A percentile compares a stretch with the other conserved stretches of the same genome.
Conservation (phyloP, 2,329 filamentous ascomycete species). For the Macrophomina phaseolina region DNA sequence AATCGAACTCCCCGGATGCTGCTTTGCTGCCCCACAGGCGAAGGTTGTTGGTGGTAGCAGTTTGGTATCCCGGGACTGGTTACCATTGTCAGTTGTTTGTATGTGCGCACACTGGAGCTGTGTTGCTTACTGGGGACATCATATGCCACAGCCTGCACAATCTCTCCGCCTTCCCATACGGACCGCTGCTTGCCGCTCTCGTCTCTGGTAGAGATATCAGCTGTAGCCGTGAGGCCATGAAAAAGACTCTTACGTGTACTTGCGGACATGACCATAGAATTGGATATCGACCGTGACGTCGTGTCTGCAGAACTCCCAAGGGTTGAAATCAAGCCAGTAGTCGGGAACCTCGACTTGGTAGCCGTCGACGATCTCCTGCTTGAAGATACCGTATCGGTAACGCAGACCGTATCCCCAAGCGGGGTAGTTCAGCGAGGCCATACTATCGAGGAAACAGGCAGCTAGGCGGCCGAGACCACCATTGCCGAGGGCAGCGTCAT, state of each 20-base stretch:
- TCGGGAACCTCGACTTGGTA: constrained; percentile 98
- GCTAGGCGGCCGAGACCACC: constrained; percentile 93
- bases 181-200: constrained; percentile 75
- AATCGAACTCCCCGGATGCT: constrained; percentile 96
- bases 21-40: constrained; percentile 98
- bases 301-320: constrained; percentile 96
- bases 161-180: constrained; percentile 91
- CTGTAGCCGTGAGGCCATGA: neutral
- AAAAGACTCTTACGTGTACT: constrained; percentile 51
- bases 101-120: neutral
- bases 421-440: constrained; percentile 92
- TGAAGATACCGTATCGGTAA: constrained; percentile 96
- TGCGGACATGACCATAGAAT: constrained; percentile 88
- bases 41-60: constrained; percentile 92
- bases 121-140: constrained; percentile 67
- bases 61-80: constrained; percentile 85
- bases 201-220: constrained; percentile 55
- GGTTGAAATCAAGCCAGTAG: constrained; percentile 99
- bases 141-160: constrained; percentile 89
- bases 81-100: constrained; percentile 29
- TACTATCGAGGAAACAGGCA: constrained; percentile 94
- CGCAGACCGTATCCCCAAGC: constrained; percentile 97
- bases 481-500: constrained; percentile 95
- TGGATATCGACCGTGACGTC: constrained; percentile 96
- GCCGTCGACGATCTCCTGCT: constrained; percentile 97